phyloP scores from a whole-genome alignment of 129 eudicot species.

The Oenanthe sinensis region DNA sequence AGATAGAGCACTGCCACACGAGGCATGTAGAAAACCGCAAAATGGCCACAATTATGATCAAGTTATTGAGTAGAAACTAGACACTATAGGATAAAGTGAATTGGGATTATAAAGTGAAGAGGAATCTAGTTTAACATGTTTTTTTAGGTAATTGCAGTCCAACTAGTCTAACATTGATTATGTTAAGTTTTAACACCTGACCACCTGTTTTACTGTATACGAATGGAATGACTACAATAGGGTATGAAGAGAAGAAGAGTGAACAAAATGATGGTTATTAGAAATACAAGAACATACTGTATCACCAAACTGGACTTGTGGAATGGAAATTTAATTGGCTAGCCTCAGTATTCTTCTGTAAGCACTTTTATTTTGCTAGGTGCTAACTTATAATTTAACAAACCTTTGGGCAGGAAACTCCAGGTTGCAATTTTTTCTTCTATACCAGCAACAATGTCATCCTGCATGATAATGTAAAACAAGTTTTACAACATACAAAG shows the following conservation, averaged over 20 bases:
- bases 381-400: not conserved
- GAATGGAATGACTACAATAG: not conserved
- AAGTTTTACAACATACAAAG: not conserved
- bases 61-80: not conserved
- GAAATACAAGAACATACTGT: not conserved
- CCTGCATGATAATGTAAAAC: slow-evolving; percentile 30
- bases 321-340: not conserved
- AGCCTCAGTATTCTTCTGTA: not conserved
- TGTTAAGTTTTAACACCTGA: not conserved
- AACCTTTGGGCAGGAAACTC: slow-evolving; percentile 97
- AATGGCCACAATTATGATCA: not conserved
- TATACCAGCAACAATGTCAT: slow-evolving; percentile 76
- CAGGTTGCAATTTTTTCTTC: slow-evolving; percentile 94
- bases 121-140: too few species aligned
- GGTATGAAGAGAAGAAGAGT: not conserved
- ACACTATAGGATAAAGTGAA: not conserved
- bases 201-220: too few species aligned
- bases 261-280: not conserved
- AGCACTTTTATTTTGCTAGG: not conserved
- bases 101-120: not conserved
- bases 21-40: not conserved
- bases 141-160: too few species aligned
- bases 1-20: not conserved
- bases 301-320: not conserved
- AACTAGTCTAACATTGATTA: not conserved